These are phyloP conservation scores for Linnemannia exigua DNA, from an alignment of 192 early-diverging fungal species.

Conservation along the genomic window DNA sequence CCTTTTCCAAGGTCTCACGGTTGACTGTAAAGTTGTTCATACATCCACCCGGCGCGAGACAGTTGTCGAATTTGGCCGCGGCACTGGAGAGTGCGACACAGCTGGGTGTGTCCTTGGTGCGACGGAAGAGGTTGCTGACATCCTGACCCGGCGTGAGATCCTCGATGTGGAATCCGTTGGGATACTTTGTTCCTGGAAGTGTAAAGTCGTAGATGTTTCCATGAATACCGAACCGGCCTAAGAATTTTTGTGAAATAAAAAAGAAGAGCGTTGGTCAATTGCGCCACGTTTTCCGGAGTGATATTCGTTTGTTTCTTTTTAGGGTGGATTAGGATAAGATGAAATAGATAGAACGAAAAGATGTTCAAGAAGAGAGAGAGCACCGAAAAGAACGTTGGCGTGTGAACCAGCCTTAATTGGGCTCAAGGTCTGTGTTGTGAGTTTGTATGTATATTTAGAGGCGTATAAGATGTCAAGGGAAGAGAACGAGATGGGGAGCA, in stretches of 20 bases:
- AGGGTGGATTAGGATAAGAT: background rate
- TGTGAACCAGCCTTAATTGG: constrained; percentile 2
- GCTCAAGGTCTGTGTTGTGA: background rate
- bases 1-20: background rate
- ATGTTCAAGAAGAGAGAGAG: background rate
- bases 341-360: constrained; percentile 1
- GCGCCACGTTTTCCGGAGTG: background rate
- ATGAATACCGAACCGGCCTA: constrained; percentile 43
- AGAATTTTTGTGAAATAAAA: background rate
- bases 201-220: constrained; percentile 46
- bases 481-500: background rate
- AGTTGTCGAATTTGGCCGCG: constrained; percentile 60
- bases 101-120: constrained; percentile 11
- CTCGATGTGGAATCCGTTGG: constrained; percentile 11
- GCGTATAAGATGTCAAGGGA: background rate
- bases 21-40: constrained; percentile 30
- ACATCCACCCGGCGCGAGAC: constrained; percentile 44
- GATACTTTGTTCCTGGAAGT: constrained; percentile 1
- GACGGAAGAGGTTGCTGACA: constrained; percentile 64
- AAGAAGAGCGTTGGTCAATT: background rate
- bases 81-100: constrained; percentile 55
- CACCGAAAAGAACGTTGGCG: background rate
- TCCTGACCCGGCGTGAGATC: constrained; percentile 65
- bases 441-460: constrained; percentile 8
- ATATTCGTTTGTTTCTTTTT: background rate